phyloP scores from a whole-genome alignment of 176 grass and related monocot species.

The Eleusine indica region DNA sequence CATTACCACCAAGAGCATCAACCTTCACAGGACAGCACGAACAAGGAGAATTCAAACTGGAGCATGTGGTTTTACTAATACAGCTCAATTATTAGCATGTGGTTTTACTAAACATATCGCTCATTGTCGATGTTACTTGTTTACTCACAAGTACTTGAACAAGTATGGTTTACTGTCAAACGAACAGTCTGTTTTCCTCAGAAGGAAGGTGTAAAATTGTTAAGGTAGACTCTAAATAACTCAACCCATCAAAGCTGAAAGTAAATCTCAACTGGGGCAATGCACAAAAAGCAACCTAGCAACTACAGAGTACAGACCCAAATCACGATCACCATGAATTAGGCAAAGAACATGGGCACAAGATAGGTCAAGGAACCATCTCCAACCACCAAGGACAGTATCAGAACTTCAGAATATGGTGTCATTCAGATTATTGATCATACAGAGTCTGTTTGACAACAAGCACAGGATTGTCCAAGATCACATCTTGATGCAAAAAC shows the following conservation, averaged over 20 bases:
- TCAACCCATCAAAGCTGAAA: not conserved
- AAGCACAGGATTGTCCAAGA: not conserved
- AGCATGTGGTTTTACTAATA: not conserved
- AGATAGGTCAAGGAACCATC: not conserved
- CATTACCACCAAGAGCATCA: not conserved
- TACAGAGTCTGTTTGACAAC: not conserved
- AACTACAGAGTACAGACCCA: not conserved
- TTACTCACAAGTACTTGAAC: not conserved
- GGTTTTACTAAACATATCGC: not conserved
- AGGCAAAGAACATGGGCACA: conserved; percentile 6
- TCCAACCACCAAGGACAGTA: conserved; percentile 10
- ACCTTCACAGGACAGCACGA: not conserved
- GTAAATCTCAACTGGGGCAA: not conserved
- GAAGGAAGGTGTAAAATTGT: not conserved
- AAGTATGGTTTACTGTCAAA: not conserved
- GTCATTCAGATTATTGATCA: not conserved
- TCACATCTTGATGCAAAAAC: conserved; percentile 5
- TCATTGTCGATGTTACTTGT: not conserved
- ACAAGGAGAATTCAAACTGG: not conserved
- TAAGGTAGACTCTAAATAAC: not conserved
- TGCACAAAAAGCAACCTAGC: not conserved
- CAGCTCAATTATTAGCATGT: too few relatives aligned
- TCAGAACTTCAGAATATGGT: not conserved
- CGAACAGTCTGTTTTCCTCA: not conserved
- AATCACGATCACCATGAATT: not conserved